phyloP scores from a whole-genome alignment of 2,329 filamentous ascomycete species.

The Colletotrichum camelliae region DNA sequence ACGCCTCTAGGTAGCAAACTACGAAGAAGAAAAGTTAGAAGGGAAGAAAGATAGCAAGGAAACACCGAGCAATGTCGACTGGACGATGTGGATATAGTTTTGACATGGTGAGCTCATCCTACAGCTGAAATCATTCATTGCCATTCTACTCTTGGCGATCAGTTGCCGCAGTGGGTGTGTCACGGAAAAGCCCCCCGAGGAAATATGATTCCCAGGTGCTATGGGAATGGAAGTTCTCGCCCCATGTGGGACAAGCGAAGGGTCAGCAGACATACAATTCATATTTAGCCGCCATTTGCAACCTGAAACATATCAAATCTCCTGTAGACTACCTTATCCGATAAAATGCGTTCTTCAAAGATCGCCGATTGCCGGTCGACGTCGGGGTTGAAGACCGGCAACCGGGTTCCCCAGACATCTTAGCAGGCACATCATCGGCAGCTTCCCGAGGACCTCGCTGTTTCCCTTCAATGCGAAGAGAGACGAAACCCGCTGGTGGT shows the following conservation, averaged over 20 bases:
- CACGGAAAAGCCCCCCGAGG: neutral
- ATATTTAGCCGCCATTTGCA: neutral
- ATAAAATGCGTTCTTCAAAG: accelerated
- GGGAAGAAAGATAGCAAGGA: constrained; percentile 26
- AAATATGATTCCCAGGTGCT: neutral
- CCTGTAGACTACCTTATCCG: neutral
- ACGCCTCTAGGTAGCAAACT: too few species aligned
- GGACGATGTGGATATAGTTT: neutral
- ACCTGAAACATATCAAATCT: neutral
- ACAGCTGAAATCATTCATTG: accelerated
- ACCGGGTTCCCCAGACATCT: neutral
- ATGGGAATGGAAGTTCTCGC: neutral
- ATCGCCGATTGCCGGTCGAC: neutral
- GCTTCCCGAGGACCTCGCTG: neutral
- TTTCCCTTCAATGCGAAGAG: neutral
- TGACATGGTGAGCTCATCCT: accelerated
- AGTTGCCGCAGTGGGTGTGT: neutral
- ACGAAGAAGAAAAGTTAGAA: too few species aligned
- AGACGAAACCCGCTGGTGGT: neutral
- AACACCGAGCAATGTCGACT: too few species aligned
- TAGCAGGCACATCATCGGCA: neutral
- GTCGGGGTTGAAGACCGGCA: neutral
- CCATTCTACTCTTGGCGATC: accelerated
- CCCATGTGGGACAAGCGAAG: neutral
- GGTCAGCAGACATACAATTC: neutral